Base-by-base conservation (phyloP, 1,284 basidiomycete genomes). In the Peniophora sp. region DNA sequence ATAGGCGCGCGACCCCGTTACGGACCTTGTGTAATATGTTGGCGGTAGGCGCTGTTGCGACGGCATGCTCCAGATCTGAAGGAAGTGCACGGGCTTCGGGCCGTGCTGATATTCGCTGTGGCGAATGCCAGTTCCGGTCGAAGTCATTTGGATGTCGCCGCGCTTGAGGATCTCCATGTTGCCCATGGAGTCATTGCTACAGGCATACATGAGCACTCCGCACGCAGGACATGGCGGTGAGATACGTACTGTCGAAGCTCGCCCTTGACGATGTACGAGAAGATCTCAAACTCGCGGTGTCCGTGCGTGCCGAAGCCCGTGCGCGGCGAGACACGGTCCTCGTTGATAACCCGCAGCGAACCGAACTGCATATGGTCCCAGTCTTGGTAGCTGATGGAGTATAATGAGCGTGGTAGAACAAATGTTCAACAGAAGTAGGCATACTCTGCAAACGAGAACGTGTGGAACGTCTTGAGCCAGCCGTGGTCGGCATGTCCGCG, bases 391-490 rank as follows among this genome's bases (percentile, higher is more conserved):
- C 53, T 46, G 35, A 2, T 41, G 36, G 34, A 15, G 8, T 14
- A 43, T 35, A 5, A 20, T 48, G n/a, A 17, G 37, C 15, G 15
- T 20, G 37, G n/a, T n/a, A n/a, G n/a, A n/a, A n/a, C n/a, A n/a
- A n/a, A n/a, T n/a, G 24, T 24, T 49, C 17, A 27, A 42, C 10
- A 41, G n/a, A 39, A 11, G 27, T 24, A 36, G 27, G 73, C 81
- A 48, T 62, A 85, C 84, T 68, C 68, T 1, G 92, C 86, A 61
- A 95, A 94, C 6, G 83, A 81, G 65, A 92, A 94, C 0, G 90
- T 88, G 59, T 92, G 89, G 74, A 92, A 92, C 0, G 86, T 87
- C 75, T 93, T 94, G 47, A 97, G 73, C 93, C 93, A 97, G 20
- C 83, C 82, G 59, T 93, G 92, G 64, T 96, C 81, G 12, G 87